Evolutionary conservation across 2,329 filamentous ascomycete species (phyloP).

Genomic region (Talaromyces sp.): DNA sequence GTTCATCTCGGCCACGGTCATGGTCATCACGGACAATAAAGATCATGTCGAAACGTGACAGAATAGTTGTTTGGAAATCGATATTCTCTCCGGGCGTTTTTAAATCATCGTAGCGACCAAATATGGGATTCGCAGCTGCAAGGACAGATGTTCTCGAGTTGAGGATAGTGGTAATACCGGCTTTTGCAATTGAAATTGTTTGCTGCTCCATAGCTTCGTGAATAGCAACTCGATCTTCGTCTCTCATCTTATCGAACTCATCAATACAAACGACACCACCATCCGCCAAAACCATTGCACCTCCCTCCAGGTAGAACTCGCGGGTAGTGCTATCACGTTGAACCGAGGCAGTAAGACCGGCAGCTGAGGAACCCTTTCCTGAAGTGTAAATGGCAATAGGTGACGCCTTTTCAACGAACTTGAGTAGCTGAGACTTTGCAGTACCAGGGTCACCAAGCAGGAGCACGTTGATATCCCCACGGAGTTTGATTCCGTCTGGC

Average conservation of each 20-base stretch:
- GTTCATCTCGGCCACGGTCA: constrained; percentile 80
- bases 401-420: constrained; percentile 94
- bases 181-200: constrained; percentile 97
- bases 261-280: constrained; percentile 97
- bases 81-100: constrained; percentile 98
- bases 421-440: constrained; percentile 92
- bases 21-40: constrained; percentile 98
- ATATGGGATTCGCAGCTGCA: constrained; percentile 94
- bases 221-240: constrained; percentile 95
- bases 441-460: constrained; percentile 96
- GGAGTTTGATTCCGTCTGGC: constrained; percentile 93
- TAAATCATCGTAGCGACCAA: constrained; percentile 95
- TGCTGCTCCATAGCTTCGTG: constrained; percentile 99
- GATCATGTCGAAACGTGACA: constrained; percentile 99
- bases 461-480: constrained; percentile 97
- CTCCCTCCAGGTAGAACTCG: constrained; percentile 96
- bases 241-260: constrained; percentile 99
- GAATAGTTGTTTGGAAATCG: constrained; percentile 96
- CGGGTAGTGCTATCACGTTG: constrained; percentile 86
- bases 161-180: constrained; percentile 95
- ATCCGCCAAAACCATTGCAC: constrained; percentile 96
- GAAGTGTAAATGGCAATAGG: constrained; percentile 98
- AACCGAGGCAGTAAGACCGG: constrained; percentile 94
- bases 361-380: constrained; percentile 94
- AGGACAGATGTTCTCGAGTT: constrained; percentile 94